A percentile compares a stretch with the other conserved stretches of the same genome.
Evolutionary conservation across 2,329 filamentous ascomycete genomes (phyloP).

Genomic region (Monosporascus sp.): DNA sequence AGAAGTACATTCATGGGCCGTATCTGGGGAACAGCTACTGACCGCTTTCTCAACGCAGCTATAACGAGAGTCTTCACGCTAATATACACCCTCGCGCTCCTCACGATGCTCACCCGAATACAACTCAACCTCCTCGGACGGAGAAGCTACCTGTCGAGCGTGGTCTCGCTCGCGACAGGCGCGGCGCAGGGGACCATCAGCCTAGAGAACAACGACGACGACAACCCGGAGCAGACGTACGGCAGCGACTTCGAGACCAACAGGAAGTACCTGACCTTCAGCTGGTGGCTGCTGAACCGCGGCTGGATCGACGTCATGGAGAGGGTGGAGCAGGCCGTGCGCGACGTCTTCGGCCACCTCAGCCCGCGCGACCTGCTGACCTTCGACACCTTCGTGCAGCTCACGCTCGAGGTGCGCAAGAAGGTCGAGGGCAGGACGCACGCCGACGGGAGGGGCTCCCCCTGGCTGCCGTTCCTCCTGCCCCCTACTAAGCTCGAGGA

Average conservation of each 20-base stretch:
- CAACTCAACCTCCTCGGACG: conserved; percentile 96
- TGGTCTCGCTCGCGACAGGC: conserved; percentile 82
- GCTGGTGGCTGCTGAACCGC: conserved; percentile 93
- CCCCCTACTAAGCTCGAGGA: conserved; percentile 75
- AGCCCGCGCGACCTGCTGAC: conserved; percentile 86
- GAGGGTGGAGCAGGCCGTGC: conserved; percentile 79
- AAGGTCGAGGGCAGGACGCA: conserved; percentile 65
- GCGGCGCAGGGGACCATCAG: conserved; percentile 71
- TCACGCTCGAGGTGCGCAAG: conserved; percentile 79
- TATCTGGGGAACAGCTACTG: neutral
- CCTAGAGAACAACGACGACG: conserved; percentile 90
- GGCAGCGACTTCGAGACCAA: conserved; percentile 96
- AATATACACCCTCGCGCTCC: conserved; percentile 82
- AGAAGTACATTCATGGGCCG: neutral
- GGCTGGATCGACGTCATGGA: conserved; percentile 81
- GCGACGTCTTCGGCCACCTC: conserved; percentile 80
- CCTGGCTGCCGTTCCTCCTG: conserved; percentile 82
- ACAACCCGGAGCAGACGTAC: conserved; percentile 73
- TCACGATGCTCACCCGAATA: conserved; percentile 88
- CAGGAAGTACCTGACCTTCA: conserved; percentile 88
- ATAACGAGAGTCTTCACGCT: conserved; percentile 88
- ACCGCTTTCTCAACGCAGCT: conserved; percentile 44
- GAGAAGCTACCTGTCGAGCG: conserved; percentile 91
- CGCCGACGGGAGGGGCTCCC: conserved; percentile 41
- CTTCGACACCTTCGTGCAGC: conserved; percentile 70